Evolutionary conservation across 2,329 filamentous ascomycete species (phyloP).

Genomic region (Trichoderma afroharzianum): DNA sequence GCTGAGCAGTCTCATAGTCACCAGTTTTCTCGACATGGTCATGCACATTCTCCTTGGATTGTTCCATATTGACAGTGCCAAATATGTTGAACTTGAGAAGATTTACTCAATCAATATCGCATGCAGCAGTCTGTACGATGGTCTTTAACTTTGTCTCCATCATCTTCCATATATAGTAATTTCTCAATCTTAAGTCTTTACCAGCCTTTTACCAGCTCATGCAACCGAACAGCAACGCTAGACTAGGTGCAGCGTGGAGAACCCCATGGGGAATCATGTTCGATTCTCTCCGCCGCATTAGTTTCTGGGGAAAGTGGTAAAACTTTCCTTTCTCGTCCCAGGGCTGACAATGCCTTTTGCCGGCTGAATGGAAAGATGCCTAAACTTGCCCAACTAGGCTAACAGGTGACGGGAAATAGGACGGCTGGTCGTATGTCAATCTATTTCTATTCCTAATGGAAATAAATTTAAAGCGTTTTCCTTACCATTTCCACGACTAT

Average conservation of each 20-base stretch:
- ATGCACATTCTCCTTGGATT: background rate
- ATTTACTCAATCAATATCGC: background rate
- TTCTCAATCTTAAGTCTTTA: background rate
- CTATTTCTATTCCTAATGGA: background rate
- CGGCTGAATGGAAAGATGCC: background rate
- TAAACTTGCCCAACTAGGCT: background rate
- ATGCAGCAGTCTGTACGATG: background rate
- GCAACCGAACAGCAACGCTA: background rate
- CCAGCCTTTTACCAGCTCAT: background rate
- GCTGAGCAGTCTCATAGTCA: background rate
- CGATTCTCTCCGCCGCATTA: background rate
- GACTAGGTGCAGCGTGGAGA: background rate
- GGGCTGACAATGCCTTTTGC: background rate
- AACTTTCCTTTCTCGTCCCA: background rate
- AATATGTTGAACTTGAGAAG: background rate
- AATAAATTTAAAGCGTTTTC: background rate
- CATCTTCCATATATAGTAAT: background rate
- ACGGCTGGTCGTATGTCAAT: background rate
- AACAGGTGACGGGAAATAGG: background rate
- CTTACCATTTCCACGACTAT: background rate
- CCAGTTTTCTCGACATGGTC: background rate
- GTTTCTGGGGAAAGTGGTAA: background rate
- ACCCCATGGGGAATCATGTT: background rate
- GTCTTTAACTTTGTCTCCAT: background rate
- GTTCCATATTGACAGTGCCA: background rate